Percentiles rank a stretch among this genome's conserved stretches.
Evolutionary conservation across 139 green algal species (phyloP).

Genomic region (Klebsormidium nitens): DNA sequence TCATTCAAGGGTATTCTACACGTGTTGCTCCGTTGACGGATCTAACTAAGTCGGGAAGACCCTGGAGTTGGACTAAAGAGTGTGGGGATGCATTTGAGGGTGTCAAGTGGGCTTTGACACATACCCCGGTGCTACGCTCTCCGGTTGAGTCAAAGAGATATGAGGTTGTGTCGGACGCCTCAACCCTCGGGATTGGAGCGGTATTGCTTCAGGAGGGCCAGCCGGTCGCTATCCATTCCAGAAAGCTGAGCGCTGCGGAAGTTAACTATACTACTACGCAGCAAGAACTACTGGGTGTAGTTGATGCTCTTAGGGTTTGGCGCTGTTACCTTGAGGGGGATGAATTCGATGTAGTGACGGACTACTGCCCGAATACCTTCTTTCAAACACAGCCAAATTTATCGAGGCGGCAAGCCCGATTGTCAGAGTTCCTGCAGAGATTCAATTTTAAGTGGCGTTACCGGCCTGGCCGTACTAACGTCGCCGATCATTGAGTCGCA

Average conservation of each 20-base stretch:
- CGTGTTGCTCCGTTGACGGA: slow-evolving; percentile 33
- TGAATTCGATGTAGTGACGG: slow-evolving; percentile 8
- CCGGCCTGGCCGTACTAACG: slow-evolving; percentile 13
- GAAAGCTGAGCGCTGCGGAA: slow-evolving; percentile 24
- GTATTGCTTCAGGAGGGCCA: slow-evolving; percentile 35
- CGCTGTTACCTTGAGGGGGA: slow-evolving; percentile 14
- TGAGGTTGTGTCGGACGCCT: slow-evolving; percentile 36
- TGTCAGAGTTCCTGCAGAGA: slow-evolving; percentile 10
- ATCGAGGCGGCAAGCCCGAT: slow-evolving; percentile 14
- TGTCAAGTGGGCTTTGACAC: slow-evolving; percentile 1
- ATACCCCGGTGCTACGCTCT: slow-evolving; percentile 23
- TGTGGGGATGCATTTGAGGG: slow-evolving; percentile 4
- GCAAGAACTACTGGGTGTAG: slow-evolving; percentile 36
- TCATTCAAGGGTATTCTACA: slow-evolving; percentile 37
- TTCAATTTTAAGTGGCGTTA: slow-evolving; percentile 19
- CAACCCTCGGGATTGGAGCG: slow-evolving; percentile 15
- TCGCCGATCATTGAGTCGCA: slow-evolving; percentile 12
- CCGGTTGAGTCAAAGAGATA: slow-evolving; percentile 26
- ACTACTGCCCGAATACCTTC: slow-evolving; percentile 16
- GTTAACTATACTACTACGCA: slow-evolving; percentile 26
- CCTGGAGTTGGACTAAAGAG: slow-evolving; percentile 2
- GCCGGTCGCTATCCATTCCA: slow-evolving; percentile 27
- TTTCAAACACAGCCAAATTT: slow-evolving; percentile 9
- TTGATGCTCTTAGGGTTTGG: slow-evolving; percentile 21
- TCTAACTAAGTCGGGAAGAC: not conserved